Evolutionary conservation across 345 rosid genomes (phyloP), one percentile per base, ranked within the genome.

Genomic region (Acer saccharum): DNA sequence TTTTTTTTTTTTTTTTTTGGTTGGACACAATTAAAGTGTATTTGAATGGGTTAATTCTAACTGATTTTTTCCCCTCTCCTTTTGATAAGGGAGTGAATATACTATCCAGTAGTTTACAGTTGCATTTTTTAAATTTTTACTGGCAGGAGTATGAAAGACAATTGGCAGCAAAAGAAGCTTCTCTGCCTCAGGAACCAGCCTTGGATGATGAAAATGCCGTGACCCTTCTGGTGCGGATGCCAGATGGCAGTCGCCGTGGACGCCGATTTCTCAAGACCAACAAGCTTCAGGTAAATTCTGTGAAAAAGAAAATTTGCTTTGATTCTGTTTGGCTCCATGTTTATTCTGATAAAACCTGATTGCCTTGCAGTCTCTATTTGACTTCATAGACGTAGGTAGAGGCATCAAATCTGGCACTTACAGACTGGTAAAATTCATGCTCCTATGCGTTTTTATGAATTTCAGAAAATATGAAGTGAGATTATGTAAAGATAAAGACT

Each of bases 251-350:
- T 58, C 88, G 99, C 20, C 90, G 84, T 76, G 98, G 99, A 43
- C 97, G 98, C n/a, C 85, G 99, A 44, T 97, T 97, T 83, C 88
- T 89, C 66, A 97, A 87, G 86, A 89, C 96, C 18, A 92, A 94
- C 75, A 89, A 83, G 78, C 87, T 97, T 80, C 90, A 88, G 90
- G 99, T 91, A 75, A 78, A 80, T 76, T 84, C 41, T 77, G 71
- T 17, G 50, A 57, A 5, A 55, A 50, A 65, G 35, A 18, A 76
- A 6, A 27, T 52, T 61, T 46, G 71, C 18, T 65, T 35, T 25
- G 32, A 32, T 65, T 71, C 65, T 1, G 18, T 70, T 63, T 58
- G 17, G 65, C 61, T 17, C 27, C 41, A 66, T 62, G 55, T 7
- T 65, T 50, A 43, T 29, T 55, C 41, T 79, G 65, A 16, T n/a